These are phyloP conservation scores for Hypoxylon lenormandii DNA, from an alignment of 495 filamentous ascomycete genomes.

Conservation along the genomic window DNA sequence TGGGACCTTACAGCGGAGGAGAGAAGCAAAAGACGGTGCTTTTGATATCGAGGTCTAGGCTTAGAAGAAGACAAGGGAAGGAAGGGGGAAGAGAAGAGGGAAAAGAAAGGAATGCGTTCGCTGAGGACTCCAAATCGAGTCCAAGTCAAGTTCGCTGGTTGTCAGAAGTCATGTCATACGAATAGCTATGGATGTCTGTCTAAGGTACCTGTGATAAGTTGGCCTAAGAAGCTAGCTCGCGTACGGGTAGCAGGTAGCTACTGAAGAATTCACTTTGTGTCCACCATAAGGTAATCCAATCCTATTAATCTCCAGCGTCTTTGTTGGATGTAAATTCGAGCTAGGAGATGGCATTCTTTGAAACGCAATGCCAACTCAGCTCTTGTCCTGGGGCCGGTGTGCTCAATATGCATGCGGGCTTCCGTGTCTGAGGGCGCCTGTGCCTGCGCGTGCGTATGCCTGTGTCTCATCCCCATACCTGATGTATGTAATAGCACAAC, in stretches of 20 bases:
- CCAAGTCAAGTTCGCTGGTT: slow-evolving; percentile 5
- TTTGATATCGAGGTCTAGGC: background rate
- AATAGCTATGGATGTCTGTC: background rate
- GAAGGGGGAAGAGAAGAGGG: slow-evolving; percentile 5
- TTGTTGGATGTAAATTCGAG: background rate
- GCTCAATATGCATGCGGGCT: slow-evolving; percentile 1
- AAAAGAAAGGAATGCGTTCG: slow-evolving; percentile 27
- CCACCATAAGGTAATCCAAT: no score
- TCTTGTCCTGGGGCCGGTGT: background rate
- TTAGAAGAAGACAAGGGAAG: background rate
- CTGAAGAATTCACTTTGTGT: no score
- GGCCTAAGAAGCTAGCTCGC: no score
- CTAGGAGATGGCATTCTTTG: background rate
- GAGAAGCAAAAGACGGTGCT: background rate
- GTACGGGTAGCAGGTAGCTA: no score
- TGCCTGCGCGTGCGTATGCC: background rate
- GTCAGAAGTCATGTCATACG: slow-evolving; percentile 4
- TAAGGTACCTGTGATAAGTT: no score
- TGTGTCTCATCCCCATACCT: no score
- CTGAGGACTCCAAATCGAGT: slow-evolving; percentile 28
- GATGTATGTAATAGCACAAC: no score
- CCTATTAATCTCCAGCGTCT: no score
- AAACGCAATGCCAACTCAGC: slow-evolving; percentile 1
- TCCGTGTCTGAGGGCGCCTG: slow-evolving; percentile 3
- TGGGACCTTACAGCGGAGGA: background rate